Evolutionary conservation across 2,329 filamentous ascomycete species (phyloP), one percentile per base, ranked within the genome.

Genomic region (Fusarium luffae): DNA sequence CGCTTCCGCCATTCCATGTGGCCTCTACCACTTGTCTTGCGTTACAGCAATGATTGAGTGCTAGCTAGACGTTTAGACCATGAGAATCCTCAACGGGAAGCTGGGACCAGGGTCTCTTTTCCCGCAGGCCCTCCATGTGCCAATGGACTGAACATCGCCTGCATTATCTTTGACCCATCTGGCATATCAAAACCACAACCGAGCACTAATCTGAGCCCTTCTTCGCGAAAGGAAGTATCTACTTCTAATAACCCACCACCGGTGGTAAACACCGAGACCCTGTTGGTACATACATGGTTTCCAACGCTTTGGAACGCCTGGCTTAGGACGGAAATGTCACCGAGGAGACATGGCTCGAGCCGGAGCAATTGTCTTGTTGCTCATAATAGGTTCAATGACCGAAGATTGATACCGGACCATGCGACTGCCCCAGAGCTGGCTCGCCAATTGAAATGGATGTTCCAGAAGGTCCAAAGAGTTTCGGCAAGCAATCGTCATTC

Each of bases 381-480:
- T 59, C 48, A 46, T 13, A 54, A 40, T 28, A 32, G 54, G 54
- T 34, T 44, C 37, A n/a, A 67, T 30, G 34, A 27, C 57, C 54
- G 21, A 42, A 43, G 25, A 43, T 47, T 37, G 41, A 51, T 30
- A 50, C 65, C 52, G 37, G 55, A 56, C 64, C 51, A 64, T 70
- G 61, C 40, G 32, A 60, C 58, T 11, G 42, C 60, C 64, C 63
- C 69, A 56, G 59, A 66, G 59, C 56, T 59, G 63, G 63, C 64
- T 71, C 63, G 59, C 48, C 64, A 69, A 63, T 37, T 37, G 59
- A 68, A 57, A 52, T 71, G 47, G 43, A 67, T 46, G 60, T 75
- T 75, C 74, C 74, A 75, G 74, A 75, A 75, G 65, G 63, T 64
- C 70, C 65, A 68, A 58, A 65, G 23, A 59, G 32, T 37, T 51